Percentiles rank a stretch among this genome's conserved stretches.
Evolutionary conservation across 2,329 filamentous ascomycete genomes (phyloP).

Genomic region (Cercospora zeina): DNA sequence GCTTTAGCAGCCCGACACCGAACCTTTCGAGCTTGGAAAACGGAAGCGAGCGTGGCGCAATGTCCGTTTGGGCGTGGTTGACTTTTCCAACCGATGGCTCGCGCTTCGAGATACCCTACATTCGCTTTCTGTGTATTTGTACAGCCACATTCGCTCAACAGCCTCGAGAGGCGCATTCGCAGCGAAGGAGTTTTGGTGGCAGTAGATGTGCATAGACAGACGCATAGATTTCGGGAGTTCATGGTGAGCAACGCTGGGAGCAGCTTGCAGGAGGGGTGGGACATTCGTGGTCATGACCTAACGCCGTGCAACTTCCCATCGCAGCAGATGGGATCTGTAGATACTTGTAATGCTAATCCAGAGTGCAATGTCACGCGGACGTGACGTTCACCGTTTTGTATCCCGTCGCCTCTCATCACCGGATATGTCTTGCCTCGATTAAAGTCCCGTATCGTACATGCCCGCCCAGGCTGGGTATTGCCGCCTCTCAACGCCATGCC

Average conservation of each 20-base stretch:
- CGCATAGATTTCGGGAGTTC: slow-evolving; percentile 22
- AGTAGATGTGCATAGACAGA: slow-evolving; percentile 22
- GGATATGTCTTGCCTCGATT: neutral
- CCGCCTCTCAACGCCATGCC: slow-evolving; percentile 14
- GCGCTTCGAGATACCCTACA: slow-evolving; percentile 30
- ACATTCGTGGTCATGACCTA: slow-evolving; percentile 24
- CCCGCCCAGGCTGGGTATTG: slow-evolving; percentile 14
- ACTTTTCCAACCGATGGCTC: slow-evolving; percentile 13
- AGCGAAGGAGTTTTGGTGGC: slow-evolving; percentile 10
- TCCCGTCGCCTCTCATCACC: neutral
- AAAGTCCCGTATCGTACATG: neutral
- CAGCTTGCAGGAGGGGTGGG: slow-evolving; percentile 8
- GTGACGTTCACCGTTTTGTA: neutral
- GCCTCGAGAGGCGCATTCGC: slow-evolving; percentile 18
- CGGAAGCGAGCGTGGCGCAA: slow-evolving; percentile 19
- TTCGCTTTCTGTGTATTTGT: slow-evolving; percentile 32
- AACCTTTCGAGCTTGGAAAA: slow-evolving; percentile 16
- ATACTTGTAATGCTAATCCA: slow-evolving; percentile 31
- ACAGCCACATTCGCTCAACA: slow-evolving; percentile 29
- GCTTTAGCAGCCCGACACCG: slow-evolving; percentile 22
- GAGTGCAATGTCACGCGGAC: slow-evolving; percentile 12
- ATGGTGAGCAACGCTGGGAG: slow-evolving; percentile 4
- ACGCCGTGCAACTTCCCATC: slow-evolving; percentile 25
- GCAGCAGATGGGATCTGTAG: slow-evolving; percentile 24
- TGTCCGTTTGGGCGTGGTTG: slow-evolving; percentile 17